Evolutionary conservation across 371 early-diverging fungal genomes (phyloP).

Genomic region (Sporodiniella umbellata): DNA sequence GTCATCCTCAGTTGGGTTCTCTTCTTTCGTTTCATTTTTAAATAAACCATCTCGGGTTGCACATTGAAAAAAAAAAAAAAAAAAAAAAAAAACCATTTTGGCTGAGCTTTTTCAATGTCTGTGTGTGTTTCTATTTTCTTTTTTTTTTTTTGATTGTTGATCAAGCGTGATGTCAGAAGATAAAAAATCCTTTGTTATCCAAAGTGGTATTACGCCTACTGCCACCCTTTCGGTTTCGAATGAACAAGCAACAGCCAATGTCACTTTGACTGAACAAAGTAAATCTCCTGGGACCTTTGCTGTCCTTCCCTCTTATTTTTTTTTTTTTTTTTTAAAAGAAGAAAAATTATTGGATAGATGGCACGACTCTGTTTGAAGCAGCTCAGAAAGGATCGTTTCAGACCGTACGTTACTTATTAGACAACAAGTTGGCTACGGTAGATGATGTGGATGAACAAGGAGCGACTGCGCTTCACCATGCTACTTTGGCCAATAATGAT

Average conservation of each 20-base stretch:
- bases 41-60: too few species aligned
- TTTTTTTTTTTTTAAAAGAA: neutral
- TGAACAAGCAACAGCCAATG: constrained; percentile 7
- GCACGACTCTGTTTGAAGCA: constrained; percentile 57
- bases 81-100: too few species aligned
- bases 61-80: too few species aligned
- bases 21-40: constrained; percentile 38
- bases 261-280: neutral
- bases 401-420: constrained; percentile 48
- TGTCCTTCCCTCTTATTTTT: too few species aligned
- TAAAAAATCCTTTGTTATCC: too few species aligned
- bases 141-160: too few species aligned
- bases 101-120: too few species aligned
- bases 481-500: constrained; percentile 75
- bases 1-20: constrained; percentile 50
- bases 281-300: too few species aligned
- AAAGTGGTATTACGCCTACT: too few species aligned
- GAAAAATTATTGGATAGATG: neutral
- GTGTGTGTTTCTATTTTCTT: too few species aligned
- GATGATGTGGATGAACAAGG: constrained; percentile 64
- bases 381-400: constrained; percentile 66
- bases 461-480: constrained; percentile 78
- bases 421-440: constrained; percentile 41
- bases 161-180: too few species aligned
- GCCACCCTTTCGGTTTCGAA: constrained; percentile 4